Evolutionary conservation across 1,284 basidiomycete genomes (phyloP).

Genomic region (Hemileccinum hortonii): DNA sequence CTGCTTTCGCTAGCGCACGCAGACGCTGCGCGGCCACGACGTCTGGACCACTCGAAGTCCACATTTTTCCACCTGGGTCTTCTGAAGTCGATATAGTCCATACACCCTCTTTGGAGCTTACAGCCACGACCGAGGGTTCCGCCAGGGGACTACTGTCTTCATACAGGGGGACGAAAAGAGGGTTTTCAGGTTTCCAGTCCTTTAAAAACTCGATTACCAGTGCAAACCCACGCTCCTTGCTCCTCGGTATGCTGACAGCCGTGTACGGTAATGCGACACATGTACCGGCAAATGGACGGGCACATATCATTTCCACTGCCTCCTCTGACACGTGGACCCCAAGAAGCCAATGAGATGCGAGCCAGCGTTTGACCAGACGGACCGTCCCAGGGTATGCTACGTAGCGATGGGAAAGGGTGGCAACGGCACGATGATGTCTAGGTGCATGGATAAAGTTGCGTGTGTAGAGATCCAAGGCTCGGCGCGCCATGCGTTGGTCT

Average conservation of each 20-base stretch:
- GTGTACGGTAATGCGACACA: slow-evolving; percentile 11
- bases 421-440: slow-evolving; percentile 82
- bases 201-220: slow-evolving; percentile 73
- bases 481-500: slow-evolving; percentile 48
- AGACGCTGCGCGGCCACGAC: slow-evolving; percentile 71
- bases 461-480: slow-evolving; percentile 61
- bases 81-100: slow-evolving; percentile 85
- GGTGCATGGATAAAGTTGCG: slow-evolving; percentile 77
- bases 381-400: slow-evolving; percentile 82
- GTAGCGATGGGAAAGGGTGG: slow-evolving; percentile 78
- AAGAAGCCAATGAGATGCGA: slow-evolving; percentile 86
- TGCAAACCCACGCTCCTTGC: slow-evolving; percentile 82
- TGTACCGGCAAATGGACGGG: slow-evolving; percentile 54
- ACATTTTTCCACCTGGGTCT: slow-evolving; percentile 73
- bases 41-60: slow-evolving; percentile 69
- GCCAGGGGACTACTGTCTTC: slow-evolving; percentile 33
- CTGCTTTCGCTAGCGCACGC: slow-evolving; percentile 69
- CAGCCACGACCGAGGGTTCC: slow-evolving; percentile 19
- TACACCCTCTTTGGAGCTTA: slow-evolving; percentile 48
- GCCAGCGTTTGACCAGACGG: slow-evolving; percentile 90
- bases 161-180: slow-evolving; percentile 61
- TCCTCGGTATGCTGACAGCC: slow-evolving; percentile 48
- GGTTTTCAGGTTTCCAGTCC: slow-evolving; percentile 82
- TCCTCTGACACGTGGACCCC: slow-evolving; percentile 70
- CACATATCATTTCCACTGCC: slow-evolving; percentile 83